Evolutionary conservation across 1,139 yeast species (phyloP).

Genomic region (Saccharomyces hybrid): DNA sequence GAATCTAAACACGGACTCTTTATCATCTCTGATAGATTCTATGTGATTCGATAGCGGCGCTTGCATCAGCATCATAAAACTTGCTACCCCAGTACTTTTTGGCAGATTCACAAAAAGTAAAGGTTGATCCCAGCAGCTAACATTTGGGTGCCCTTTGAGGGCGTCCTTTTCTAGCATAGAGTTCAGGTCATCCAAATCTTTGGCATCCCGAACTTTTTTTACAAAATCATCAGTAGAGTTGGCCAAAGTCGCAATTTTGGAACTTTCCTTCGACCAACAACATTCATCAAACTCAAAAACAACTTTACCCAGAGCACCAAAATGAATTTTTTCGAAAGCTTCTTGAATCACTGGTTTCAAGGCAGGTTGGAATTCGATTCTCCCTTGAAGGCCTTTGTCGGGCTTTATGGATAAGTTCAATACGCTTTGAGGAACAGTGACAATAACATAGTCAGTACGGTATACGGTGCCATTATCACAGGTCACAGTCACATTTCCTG

Average conservation of each 20-base stretch:
- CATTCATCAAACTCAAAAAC: constrained; percentile 58
- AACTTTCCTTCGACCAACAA: constrained; percentile 52
- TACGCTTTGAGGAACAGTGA: constrained; percentile 71
- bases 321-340: constrained; percentile 47
- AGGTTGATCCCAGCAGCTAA: constrained; percentile 43
- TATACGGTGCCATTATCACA: constrained; percentile 27
- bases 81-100: constrained; percentile 36
- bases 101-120: constrained; percentile 42
- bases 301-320: constrained; percentile 72
- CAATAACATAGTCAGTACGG: constrained; percentile 45
- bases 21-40: constrained; percentile 33
- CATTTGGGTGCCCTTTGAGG: constrained; percentile 1
- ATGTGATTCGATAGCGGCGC: constrained; percentile 55
- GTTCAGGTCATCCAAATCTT: constrained; percentile 10
- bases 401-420: constrained; percentile 36
- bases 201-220: constrained; percentile 13
- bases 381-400: constrained; percentile 32
- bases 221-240: constrained; percentile 14
- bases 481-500: constrained; percentile 23
- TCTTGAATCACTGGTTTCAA: constrained; percentile 43
- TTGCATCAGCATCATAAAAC: constrained; percentile 58
- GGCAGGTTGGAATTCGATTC: constrained; percentile 51
- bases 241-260: constrained; percentile 21
- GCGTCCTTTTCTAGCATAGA: constrained; percentile 2
- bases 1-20: constrained; percentile 37